A percentile compares a stretch with the other conserved stretches of the same genome.
These are phyloP conservation scores for Phaeosphaeriaceae sp. DNA, from an alignment of 2,329 filamentous ascomycete genomes.

Conservation along the genomic window DNA sequence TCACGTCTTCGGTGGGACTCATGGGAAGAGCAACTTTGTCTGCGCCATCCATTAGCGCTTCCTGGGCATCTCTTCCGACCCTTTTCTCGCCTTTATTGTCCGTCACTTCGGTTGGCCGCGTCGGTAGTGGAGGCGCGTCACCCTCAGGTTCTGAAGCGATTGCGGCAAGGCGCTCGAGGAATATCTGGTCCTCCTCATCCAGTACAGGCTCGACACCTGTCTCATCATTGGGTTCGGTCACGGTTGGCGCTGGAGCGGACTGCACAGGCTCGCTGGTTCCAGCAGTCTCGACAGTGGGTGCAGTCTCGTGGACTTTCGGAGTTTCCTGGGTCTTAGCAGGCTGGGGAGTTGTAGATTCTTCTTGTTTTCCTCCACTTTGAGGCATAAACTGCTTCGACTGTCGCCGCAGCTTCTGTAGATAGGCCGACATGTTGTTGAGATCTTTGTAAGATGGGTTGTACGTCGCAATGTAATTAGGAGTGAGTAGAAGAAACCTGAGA, in stretches of 20 bases:
- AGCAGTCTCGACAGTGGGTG: conserved; percentile 2
- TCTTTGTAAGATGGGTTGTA: background rate
- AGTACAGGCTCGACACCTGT: conserved; percentile 53
- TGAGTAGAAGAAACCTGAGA: background rate
- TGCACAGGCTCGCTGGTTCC: conserved; percentile 32
- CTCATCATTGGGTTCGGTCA: conserved; percentile 36
- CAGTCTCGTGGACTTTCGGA: conserved; percentile 16
- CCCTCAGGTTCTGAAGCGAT: conserved; percentile 50
- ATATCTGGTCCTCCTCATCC: conserved; percentile 68
- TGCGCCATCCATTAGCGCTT: conserved; percentile 54
- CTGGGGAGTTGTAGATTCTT: background rate
- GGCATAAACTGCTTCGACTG: conserved; percentile 39
- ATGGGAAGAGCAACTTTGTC: conserved; percentile 59
- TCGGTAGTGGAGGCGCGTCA: conserved; percentile 52
- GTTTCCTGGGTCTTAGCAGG: conserved; percentile 15
- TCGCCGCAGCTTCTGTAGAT: conserved; percentile 42
- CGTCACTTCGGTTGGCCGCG: conserved; percentile 40
- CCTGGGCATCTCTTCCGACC: conserved; percentile 54
- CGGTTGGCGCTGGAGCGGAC: conserved; percentile 27
- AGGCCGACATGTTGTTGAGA: conserved; percentile 33
- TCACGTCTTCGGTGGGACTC: conserved; percentile 51
- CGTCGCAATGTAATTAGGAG: background rate
- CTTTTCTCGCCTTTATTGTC: conserved; percentile 44
- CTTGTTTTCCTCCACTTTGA: conserved; percentile 16
- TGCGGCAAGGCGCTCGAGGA: conserved; percentile 60